phyloP scores from a whole-genome alignment of 2,329 filamentous ascomycete genomes.

The Cladosporium sp. region DNA sequence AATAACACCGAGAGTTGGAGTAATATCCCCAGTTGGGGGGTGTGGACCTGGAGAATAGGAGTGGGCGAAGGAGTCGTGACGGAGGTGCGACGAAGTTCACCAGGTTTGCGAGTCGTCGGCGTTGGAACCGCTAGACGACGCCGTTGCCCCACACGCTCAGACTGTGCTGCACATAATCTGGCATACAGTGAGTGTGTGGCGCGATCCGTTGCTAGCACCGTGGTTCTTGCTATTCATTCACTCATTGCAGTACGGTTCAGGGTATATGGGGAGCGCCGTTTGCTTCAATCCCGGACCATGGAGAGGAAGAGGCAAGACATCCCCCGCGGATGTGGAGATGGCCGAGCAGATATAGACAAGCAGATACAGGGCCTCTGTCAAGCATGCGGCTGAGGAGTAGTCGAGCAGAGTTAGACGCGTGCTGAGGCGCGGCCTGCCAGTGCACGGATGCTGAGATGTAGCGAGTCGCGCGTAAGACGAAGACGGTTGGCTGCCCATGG shows the following conservation, averaged over 20 bases:
- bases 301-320: neutral
- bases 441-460: neutral
- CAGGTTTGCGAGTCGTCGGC: neutral
- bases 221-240: neutral
- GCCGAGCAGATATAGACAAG: neutral
- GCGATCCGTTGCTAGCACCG: conserved; percentile 1
- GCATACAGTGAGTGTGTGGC: neutral
- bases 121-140: conserved; percentile 5
- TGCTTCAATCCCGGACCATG: neutral
- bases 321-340: conserved; percentile 1
- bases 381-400: conserved; percentile 16
- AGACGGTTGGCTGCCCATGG: conserved; percentile 1
- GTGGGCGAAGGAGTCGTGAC: conserved; percentile 5
- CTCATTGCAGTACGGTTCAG: neutral
- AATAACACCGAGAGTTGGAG: conserved; percentile 18
- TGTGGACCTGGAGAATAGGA: conserved; percentile 13
- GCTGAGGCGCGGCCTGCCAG: conserved; percentile 6
- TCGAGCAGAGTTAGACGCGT: conserved; percentile 14
- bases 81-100: conserved; percentile 1
- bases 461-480: neutral
- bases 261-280: neutral
- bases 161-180: conserved; percentile 11
- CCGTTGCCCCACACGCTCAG: conserved; percentile 15
- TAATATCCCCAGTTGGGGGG: conserved; percentile 8
- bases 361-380: neutral